These are phyloP conservation scores for Eucalyptus coolabah DNA, from an alignment of 345 rosid genomes.

Conservation along the genomic window DNA sequence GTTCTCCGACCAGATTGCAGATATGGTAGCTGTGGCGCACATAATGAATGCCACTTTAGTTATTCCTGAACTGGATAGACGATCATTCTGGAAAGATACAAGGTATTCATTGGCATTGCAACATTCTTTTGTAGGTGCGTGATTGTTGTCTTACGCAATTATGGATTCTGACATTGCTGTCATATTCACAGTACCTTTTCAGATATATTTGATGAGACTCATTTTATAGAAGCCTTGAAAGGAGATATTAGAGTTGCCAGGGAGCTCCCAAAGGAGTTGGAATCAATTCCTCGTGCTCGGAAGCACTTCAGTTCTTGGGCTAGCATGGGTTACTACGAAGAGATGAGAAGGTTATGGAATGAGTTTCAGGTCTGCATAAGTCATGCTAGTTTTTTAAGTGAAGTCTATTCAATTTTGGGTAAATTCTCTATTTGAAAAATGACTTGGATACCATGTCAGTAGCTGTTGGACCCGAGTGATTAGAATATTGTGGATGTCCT, in stretches of 20 bases:
- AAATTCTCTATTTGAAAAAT: neutral
- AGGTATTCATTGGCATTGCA: constrained; percentile 24
- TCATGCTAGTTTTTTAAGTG: neutral
- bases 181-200: constrained; percentile 43
- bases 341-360: constrained; percentile 61
- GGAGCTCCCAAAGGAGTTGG: constrained; percentile 70
- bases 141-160: neutral
- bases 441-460: neutral
- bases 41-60: constrained; percentile 92
- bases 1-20: constrained; percentile 42
- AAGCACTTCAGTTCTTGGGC: constrained; percentile 93
- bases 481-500: neutral
- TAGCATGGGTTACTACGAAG: constrained; percentile 69
- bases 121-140: neutral
- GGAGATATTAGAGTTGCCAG: constrained; percentile 63
- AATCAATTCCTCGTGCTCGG: constrained; percentile 62
- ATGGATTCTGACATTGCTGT: neutral
- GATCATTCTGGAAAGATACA: constrained; percentile 91
- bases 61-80: constrained; percentile 77
- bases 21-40: constrained; percentile 88
- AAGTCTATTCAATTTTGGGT: neutral
- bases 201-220: constrained; percentile 71
- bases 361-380: constrained; percentile 39
- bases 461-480: neutral
- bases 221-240: constrained; percentile 48